These are phyloP conservation scores for Musa beccarii DNA, from an alignment of 176 grass and related monocot genomes.

Conservation along the genomic window DNA sequence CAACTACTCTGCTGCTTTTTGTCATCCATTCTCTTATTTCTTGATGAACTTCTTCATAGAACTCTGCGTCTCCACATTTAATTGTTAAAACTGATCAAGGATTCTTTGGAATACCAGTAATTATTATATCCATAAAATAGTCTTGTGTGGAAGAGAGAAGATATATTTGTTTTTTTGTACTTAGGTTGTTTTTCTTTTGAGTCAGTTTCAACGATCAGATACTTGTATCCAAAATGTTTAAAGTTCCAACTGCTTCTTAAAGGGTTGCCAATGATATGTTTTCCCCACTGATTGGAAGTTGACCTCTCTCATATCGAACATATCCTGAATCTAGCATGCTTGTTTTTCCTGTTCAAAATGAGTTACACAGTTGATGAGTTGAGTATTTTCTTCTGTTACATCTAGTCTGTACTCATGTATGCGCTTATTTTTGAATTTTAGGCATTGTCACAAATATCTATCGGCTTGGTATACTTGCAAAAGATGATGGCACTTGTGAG, in stretches of 20 bases:
- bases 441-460: slow-evolving; percentile 6
- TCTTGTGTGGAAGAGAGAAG: too few relatives aligned
- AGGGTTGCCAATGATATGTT: neutral
- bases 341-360: neutral
- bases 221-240: neutral
- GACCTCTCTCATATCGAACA: neutral
- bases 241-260: neutral
- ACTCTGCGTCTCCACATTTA: neutral
- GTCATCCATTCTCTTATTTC: neutral
- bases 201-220: neutral
- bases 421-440: neutral
- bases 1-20: neutral
- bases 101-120: too few relatives aligned
- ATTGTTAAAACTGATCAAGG: neutral
- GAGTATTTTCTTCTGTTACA: neutral
- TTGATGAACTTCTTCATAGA: too few relatives aligned
- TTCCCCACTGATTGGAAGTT: neutral
- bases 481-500: neutral
- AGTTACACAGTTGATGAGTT: neutral
- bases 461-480: neutral
- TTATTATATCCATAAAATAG: too few relatives aligned
- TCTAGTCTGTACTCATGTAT: neutral
- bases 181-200: neutral
- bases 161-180: too few relatives aligned
- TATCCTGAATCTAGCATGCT: neutral